Evolutionary conservation across 2,329 filamentous ascomycete species (phyloP), one percentile per base, ranked within the genome.

Genomic region (Simplicillium aogashimaense): DNA sequence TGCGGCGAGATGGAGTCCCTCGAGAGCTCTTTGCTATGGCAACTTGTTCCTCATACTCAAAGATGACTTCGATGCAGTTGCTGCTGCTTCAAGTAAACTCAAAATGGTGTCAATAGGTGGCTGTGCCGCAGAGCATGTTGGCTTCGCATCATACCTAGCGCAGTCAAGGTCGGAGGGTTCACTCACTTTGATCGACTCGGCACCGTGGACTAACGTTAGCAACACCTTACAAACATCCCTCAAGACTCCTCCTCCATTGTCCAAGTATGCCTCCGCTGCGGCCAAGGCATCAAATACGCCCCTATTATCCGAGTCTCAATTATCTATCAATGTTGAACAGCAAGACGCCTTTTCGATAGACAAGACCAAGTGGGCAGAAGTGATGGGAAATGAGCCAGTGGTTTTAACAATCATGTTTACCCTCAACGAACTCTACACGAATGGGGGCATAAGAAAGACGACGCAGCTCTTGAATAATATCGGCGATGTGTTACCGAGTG

Each of bases 381-480:
- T 65, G 1, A 37, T 66, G 0, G 55, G 56, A 7, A 32, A 44
- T 13, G 33, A 55, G 1, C 65, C 72, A 9, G 49, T 71, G 3
- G 62, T 95, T 1, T 67, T 94, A 12, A 95, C 89, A 0, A 64
- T 97, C 11, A 77, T 97, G 63, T 98, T 97, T 68, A 95, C 90
- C 0, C 74, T 97, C 36, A 97, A 97, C 59, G 92, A 98, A 63
- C 78, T 98, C 0, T 97, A 95, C 66, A 83, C 85, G 0, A 69
- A 76, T 0, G 86, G 81, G 1, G 76, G 88, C 17, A 67, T 79
- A 36, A 69, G 79, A 3, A 77, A 79, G 49, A 87, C 90, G 0
- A 94, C 90, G 0, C 67, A 69, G 3, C 81, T 97, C 47, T 69
- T 98, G 1, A 70, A 87, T 4, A 67, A 67, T 1, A 64, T 95